Base-by-base conservation (phyloP, 1,284 basidiomycete species). In the Mycena sp. region DNA sequence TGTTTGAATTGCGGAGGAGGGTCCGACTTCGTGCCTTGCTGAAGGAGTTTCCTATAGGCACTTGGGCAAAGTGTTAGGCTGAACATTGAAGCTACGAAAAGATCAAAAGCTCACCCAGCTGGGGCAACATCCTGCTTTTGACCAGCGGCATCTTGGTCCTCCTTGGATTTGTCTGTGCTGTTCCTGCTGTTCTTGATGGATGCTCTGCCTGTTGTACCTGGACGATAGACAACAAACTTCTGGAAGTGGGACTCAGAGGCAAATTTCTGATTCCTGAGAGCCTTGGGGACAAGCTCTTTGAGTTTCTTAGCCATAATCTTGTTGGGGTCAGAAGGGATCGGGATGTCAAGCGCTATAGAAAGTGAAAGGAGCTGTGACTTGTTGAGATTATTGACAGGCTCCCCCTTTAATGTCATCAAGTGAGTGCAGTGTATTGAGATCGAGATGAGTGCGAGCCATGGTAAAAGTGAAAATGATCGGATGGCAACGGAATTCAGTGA, bases 131-230 rank as follows among this genome's bases (percentile, higher is more conserved):
- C 43, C 10, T 25, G 25, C n/a, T 46, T 46, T 21, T 37, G 6
- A 21, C 28, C 41, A 2, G 43, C 43, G 14, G 43, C 44, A n/a
- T 25, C 25, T 12, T 10, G 19, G 26, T 56, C 54, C 25, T 56
- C 21, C 44, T 56, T 56, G 23, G 23, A 43, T 10, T 56, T 56
- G 38, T 56, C 43, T 5, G 40, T n/a, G n/a, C n/a, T n/a, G n/a
- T n/a, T n/a, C n/a, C n/a, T 32, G 29, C 44, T 56, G 12, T 28
- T 56, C 44, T 46, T 56, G 19, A 29, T 3, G 16, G 54, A 12
- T 21, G 54, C 54, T 19, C 54, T 44, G 17, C 54, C 32, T 9
- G 30, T 56, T 1, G 44, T 46, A 6, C 5, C 35, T 0, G 54
- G 32, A 14, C 54, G 54, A 28, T 52, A 17, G 5, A 52, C 50